Percentiles rank a stretch among this genome's conserved stretches.
Conservation (phyloP, 2,329 filamentous ascomycete species). For the Penicillium expansum region DNA sequence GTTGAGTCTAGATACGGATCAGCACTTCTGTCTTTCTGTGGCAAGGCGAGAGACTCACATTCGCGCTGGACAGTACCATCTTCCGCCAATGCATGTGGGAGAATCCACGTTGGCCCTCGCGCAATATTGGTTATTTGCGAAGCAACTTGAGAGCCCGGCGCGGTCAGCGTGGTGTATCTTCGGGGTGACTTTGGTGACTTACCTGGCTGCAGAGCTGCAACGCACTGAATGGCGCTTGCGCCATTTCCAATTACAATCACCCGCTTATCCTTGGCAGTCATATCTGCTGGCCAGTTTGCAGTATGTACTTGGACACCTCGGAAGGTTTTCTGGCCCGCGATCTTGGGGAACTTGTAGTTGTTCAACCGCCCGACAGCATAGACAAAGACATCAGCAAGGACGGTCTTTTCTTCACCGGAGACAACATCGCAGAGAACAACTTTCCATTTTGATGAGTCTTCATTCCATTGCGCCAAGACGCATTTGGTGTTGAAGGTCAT, state of each 20-base stretch:
- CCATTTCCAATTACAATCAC: conserved; percentile 11
- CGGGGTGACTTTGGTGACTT: not conserved
- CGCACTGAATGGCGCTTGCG: conserved; percentile 5
- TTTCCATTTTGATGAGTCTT: conserved; percentile 2
- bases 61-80: conserved; percentile 4
- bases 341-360: conserved; percentile 18
- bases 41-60: not conserved
- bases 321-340: conserved; percentile 25
- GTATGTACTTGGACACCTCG: conserved; percentile 35
- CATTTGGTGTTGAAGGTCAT: conserved; percentile 8
- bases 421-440: not conserved
- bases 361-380: conserved; percentile 14
- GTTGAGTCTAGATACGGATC: not conserved
- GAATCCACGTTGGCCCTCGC: conserved; percentile 7
- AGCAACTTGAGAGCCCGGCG: not conserved
- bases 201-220: conserved; percentile 9
- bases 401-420: not conserved
- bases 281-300: conserved; percentile 29
- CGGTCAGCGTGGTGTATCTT: not conserved
- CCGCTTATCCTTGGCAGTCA: not conserved
- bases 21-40: not conserved
- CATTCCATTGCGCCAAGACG: conserved; percentile 5
- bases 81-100: conserved; percentile 5
- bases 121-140: conserved; percentile 6
- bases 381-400: conserved; percentile 9